Conservation (phyloP, 495 filamentous ascomycete species). For the Hyaloscypha variabilis region DNA sequence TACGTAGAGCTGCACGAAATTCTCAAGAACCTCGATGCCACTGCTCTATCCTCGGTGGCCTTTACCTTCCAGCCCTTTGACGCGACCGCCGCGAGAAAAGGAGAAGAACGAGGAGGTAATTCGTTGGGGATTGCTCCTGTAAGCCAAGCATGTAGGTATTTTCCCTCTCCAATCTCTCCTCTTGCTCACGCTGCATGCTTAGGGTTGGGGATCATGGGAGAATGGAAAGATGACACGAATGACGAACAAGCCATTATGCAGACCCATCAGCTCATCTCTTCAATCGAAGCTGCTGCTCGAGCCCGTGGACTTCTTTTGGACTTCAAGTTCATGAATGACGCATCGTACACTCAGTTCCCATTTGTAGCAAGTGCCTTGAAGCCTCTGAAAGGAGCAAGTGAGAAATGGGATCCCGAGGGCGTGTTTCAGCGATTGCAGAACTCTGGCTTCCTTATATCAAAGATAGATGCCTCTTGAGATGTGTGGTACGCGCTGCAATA, state of each 20-base stretch:
- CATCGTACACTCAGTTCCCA: not conserved
- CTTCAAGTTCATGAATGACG: slow-evolving; percentile 11
- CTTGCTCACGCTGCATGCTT: not conserved
- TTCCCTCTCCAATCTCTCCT: not conserved
- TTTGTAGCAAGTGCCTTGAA: not conserved
- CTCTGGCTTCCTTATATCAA: slow-evolving; percentile 6
- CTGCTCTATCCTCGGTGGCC: slow-evolving; percentile 29
- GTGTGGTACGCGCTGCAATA: no score
- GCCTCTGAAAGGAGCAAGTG: slow-evolving; percentile 29
- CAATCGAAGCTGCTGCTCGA: not conserved
- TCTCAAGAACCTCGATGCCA: not conserved
- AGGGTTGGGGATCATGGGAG: not conserved
- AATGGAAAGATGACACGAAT: not conserved
- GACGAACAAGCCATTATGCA: not conserved
- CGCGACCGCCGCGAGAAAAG: slow-evolving; percentile 28
- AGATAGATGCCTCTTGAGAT: not conserved
- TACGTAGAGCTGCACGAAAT: not conserved
- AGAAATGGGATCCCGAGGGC: slow-evolving; percentile 43
- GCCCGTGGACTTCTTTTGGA: not conserved
- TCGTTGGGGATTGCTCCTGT: slow-evolving; percentile 31
- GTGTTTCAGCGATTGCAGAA: slow-evolving; percentile 42
- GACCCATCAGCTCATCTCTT: not conserved
- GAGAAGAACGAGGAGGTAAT: slow-evolving; percentile 29
- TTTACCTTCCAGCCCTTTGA: slow-evolving; percentile 35
- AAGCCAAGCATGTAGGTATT: slow-evolving; percentile 30